Evolutionary conservation across 768 basidiomycete genomes (phyloP), one percentile per base, ranked within the genome.

Genomic region (Collybia sp.): DNA sequence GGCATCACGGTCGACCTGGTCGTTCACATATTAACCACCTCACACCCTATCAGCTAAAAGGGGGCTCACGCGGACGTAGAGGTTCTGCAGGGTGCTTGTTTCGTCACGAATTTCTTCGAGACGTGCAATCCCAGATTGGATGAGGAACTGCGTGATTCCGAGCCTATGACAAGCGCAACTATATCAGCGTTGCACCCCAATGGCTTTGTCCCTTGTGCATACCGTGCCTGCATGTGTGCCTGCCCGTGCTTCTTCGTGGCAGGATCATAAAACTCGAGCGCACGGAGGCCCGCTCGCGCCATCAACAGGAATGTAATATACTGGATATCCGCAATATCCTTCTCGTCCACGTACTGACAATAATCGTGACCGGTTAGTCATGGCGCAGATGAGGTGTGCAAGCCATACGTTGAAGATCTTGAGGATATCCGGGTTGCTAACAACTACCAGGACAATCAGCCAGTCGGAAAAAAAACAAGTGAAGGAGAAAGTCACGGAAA

Each of bases 181-280:
- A 36, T 39, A 18, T 13, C 35, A 3, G 19, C 20, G 11, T n/a
- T n/a, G 13, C 17, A 25, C 30, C 1, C 6, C 39, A 35, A n/a
- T 40, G 12, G 46, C 30, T 39, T 42, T n/a, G n/a, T 32, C 6
- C 30, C 18, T 18, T 4, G 6, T 16, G 50, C 77, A 40, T 61
- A 88, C 87, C 88, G 80, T 38, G 88, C 89, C 64, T 92, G 87
- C 90, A 91, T 93, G 58, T 91, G 88, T 12, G 88, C 89, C 58
- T 93, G 88, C 13, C 90, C 88, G 55, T 93, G 91, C 62, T 90
- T 91, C 64, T 82, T 68, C 12, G 82, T 87, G 19, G 67, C 69
- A 18, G 90, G 90, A 56, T 94, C 88, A 55, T 87, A 94, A 59
- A 72, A 91, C 61, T 93, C 88, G 32, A 93, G 71, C 4, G 81